Percentiles rank a stretch among this genome's conserved stretches.
These are phyloP conservation scores for Lachnellula occidentalis DNA, from an alignment of 2,329 filamentous ascomycete genomes.

Conservation along the genomic window DNA sequence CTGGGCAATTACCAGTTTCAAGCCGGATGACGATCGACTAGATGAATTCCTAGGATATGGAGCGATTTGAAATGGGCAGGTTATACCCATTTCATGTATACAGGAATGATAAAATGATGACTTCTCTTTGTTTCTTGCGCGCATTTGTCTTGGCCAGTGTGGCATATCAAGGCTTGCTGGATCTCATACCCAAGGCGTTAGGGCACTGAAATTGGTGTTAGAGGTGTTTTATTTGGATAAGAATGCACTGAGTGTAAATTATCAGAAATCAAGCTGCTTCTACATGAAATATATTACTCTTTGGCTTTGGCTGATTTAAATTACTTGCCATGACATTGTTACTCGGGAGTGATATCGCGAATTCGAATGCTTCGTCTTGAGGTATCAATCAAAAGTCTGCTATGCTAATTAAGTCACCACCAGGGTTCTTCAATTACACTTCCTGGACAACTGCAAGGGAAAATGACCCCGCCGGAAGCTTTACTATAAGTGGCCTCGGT, in stretches of 20 bases:
- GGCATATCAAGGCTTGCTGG: conserved; percentile 22
- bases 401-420: no score
- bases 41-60: conserved; percentile 13
- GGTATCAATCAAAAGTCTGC: no score
- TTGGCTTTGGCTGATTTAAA: no score
- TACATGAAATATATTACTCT: neutral
- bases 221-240: conserved; percentile 11
- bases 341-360: no score
- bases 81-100: conserved; percentile 23
- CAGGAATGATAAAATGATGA: conserved; percentile 20
- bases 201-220: conserved; percentile 20
- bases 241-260: conserved; percentile 15
- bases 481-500: neutral
- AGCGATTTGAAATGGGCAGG: conserved; percentile 14
- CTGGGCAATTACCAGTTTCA: conserved; percentile 33
- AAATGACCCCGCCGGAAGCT: neutral
- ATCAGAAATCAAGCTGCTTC: neutral
- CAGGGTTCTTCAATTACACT: no score
- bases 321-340: no score
- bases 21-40: conserved; percentile 47
- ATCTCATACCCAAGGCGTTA: conserved; percentile 29
- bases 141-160: conserved; percentile 26
- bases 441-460: no score
- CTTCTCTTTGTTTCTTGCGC: conserved; percentile 15
- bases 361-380: no score